These are phyloP conservation scores for Dichotomocladium elegans DNA, from an alignment of 371 early-diverging fungal genomes.

Conservation along the genomic window DNA sequence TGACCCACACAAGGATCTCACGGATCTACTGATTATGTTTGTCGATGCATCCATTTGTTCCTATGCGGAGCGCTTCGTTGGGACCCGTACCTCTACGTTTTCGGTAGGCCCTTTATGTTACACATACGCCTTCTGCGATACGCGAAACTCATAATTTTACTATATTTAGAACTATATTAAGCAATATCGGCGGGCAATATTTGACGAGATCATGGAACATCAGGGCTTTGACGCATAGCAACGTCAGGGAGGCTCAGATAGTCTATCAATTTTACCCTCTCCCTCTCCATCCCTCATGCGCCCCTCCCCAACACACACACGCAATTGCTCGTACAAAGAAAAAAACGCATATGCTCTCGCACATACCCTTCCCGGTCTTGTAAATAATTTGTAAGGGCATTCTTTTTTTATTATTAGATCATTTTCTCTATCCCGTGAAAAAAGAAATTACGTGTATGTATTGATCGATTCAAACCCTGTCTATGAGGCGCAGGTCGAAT, in stretches of 20 bases:
- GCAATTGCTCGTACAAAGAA: background rate
- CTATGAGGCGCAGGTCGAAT: slow-evolving; percentile 7
- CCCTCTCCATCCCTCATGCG: background rate
- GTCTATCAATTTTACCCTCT: background rate
- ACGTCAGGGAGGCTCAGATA: background rate
- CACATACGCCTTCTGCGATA: too few relatives aligned
- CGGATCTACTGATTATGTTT: slow-evolving; percentile 24
- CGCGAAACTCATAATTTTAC: too few relatives aligned
- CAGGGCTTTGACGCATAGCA: slow-evolving; percentile 8
- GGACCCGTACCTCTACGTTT: slow-evolving; percentile 25
- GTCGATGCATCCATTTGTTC: slow-evolving; percentile 27
- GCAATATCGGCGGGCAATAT: slow-evolving; percentile 24
- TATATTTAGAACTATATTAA: slow-evolving; percentile 22
- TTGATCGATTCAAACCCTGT: background rate
- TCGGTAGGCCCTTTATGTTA: slow-evolving; percentile 16
- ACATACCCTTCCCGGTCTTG: too few relatives aligned
- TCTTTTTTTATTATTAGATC: too few relatives aligned
- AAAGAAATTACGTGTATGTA: background rate
- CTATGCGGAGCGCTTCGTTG: slow-evolving; percentile 25
- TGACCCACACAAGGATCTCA: slow-evolving; percentile 19
- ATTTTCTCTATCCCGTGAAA: background rate
- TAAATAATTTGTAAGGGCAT: too few relatives aligned
- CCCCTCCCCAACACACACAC: background rate
- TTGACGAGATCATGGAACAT: slow-evolving; percentile 21
- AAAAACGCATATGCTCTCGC: background rate